Conservation (phyloP, 202 grass and related monocot genomes). For the Panicum hallii region DNA sequence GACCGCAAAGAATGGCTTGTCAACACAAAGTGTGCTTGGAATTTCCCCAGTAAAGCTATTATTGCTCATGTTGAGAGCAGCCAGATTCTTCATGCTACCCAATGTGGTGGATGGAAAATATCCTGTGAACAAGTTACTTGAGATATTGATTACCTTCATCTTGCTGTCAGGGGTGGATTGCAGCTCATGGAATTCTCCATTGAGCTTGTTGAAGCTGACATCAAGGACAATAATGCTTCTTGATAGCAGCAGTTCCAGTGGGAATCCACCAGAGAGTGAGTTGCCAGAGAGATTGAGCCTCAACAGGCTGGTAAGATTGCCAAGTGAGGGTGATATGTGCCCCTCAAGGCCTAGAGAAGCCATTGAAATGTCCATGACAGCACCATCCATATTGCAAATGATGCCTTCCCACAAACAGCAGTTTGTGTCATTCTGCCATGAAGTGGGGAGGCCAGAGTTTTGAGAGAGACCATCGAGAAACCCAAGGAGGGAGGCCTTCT, state of each 20-base stretch:
- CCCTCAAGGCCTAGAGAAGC: conserved; percentile 48
- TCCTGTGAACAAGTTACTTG: conserved; percentile 61
- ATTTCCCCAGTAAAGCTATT: conserved; percentile 61
- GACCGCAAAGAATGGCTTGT: conserved; percentile 39
- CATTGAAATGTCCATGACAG: conserved; percentile 47
- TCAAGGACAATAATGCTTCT: conserved; percentile 47
- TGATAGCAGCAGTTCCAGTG: conserved; percentile 35
- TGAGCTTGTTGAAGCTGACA: conserved; percentile 61
- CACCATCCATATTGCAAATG: conserved; percentile 36
- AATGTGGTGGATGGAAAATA: conserved; percentile 38
- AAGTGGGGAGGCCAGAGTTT: neutral
- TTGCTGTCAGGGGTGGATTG: conserved; percentile 7
- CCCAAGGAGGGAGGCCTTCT: neutral
- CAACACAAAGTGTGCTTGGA: conserved; percentile 44
- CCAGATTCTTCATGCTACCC: conserved; percentile 44
- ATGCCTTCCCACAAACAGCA: conserved; percentile 37
- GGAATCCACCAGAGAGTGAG: conserved; percentile 49
- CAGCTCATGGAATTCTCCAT: conserved; percentile 32
- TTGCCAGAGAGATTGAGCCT: conserved; percentile 59
- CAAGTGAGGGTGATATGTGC: conserved; percentile 58
- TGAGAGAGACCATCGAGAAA: conserved; percentile 32
- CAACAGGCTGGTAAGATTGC: conserved; percentile 44
- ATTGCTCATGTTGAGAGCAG: conserved; percentile 54
- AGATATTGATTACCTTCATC: conserved; percentile 60
- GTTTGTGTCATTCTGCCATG: conserved; percentile 35